Conservation (phyloP, 1,284 basidiomycete genomes). For the Xanthoconium separans region DNA sequence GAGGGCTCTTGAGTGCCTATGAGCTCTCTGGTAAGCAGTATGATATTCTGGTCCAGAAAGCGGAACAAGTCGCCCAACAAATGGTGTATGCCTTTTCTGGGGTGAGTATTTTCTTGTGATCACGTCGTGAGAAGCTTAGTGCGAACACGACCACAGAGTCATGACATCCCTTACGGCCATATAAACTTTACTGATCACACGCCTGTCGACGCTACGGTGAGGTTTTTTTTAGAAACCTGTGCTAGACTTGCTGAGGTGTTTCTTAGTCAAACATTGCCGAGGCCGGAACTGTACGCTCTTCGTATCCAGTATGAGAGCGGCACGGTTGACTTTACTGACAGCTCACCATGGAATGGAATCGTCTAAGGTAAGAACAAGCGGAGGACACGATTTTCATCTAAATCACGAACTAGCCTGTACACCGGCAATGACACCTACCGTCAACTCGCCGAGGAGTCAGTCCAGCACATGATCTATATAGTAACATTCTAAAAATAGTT, state of each 20-base stretch:
- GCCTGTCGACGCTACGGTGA: conserved; percentile 41
- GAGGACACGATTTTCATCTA: background rate
- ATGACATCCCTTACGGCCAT: background rate
- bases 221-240: conserved; percentile 12
- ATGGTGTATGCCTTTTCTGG: conserved; percentile 59
- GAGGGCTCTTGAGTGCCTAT: conserved; percentile 73
- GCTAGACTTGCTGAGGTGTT: background rate
- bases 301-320: background rate
- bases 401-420: conserved; percentile 39
- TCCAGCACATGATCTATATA: conserved; percentile 47
- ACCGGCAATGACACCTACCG: conserved; percentile 60
- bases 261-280: conserved; percentile 62
- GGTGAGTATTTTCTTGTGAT: conserved; percentile 34
- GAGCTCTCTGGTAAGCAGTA: conserved; percentile 68
- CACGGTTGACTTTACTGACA: conserved; percentile 7
- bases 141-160: conserved; percentile 33
- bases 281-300: conserved; percentile 60
- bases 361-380: conserved; percentile 30
- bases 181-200: conserved; percentile 54
- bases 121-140: no score
- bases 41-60: conserved; percentile 56
- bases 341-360: conserved; percentile 48
- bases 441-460: conserved; percentile 48
- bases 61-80: conserved; percentile 71
- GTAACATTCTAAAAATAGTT: conserved; percentile 41